These are phyloP conservation scores for Aspergillus awamori DNA, from an alignment of 2,329 filamentous ascomycete species.

Conservation along the genomic window DNA sequence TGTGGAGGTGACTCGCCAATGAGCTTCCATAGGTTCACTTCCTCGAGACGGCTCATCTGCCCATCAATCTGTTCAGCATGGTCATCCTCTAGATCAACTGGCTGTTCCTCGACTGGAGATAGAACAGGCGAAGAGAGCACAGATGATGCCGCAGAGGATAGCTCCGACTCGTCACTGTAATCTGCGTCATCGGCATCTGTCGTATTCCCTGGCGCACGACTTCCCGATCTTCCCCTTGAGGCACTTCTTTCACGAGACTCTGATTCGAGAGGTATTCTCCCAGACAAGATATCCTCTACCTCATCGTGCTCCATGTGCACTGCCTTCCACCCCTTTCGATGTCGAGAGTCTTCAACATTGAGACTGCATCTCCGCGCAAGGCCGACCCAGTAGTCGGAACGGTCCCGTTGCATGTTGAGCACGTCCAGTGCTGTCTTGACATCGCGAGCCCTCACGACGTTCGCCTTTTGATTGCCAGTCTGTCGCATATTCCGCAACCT, in stretches of 20 bases:
- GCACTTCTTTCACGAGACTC: slow-evolving; percentile 14
- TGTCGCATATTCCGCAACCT: slow-evolving; percentile 59
- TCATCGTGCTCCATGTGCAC: slow-evolving; percentile 43
- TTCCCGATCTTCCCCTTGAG: not conserved
- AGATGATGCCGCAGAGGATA: not conserved
- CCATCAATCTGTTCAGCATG: slow-evolving; percentile 55
- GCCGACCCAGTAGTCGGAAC: slow-evolving; percentile 54
- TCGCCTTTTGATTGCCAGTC: slow-evolving; percentile 33
- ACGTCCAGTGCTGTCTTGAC: slow-evolving; percentile 59
- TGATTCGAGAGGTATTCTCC: slow-evolving; percentile 11
- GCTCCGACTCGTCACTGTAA: not conserved
- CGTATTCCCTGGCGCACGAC: not conserved
- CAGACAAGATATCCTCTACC: slow-evolving; percentile 45
- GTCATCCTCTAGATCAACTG: slow-evolving; percentile 42
- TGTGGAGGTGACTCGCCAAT: slow-evolving; percentile 36
- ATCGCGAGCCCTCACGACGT: slow-evolving; percentile 50
- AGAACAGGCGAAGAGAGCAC: not conserved
- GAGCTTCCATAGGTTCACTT: slow-evolving; percentile 48
- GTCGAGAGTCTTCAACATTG: slow-evolving; percentile 49
- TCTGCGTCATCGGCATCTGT: not conserved
- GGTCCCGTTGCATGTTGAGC: slow-evolving; percentile 53
- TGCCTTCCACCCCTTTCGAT: slow-evolving; percentile 35
- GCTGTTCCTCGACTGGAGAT: slow-evolving; percentile 10
- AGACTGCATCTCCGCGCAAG: slow-evolving; percentile 57
- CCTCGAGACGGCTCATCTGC: slow-evolving; percentile 48